Evolutionary conservation across 192 early-diverging fungal species (phyloP).

Genomic region (Linnemannia hyalina): DNA sequence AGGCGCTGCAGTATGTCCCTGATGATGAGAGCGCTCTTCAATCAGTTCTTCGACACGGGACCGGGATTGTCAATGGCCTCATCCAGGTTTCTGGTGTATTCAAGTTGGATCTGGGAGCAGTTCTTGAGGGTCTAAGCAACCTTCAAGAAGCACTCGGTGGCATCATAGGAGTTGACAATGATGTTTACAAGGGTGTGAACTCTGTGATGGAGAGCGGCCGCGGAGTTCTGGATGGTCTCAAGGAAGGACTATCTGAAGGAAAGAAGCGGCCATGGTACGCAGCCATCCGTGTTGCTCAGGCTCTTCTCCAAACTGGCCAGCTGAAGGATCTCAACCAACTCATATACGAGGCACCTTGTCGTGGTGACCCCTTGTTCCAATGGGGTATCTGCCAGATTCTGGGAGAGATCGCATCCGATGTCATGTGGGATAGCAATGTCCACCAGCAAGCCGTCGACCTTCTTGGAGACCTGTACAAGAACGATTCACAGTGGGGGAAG

Average conservation of each 20-base stretch:
- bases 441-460: background rate
- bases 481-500: no score
- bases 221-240: background rate
- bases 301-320: background rate
- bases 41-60: background rate
- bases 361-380: background rate
- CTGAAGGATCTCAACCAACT: background rate
- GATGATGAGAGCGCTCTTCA: background rate
- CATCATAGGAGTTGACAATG: no score
- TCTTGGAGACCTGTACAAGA: background rate
- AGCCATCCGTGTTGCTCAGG: background rate
- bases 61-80: background rate
- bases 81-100: background rate
- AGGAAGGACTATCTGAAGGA: background rate
- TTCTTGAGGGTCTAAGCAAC: background rate
- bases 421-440: no score
- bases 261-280: no score
- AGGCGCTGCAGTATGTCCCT: constrained; percentile 9
- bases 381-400: background rate
- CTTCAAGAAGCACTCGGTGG: background rate
- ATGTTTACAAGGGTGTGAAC: background rate
- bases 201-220: constrained; percentile 4
- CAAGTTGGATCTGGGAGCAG: background rate
- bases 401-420: background rate
- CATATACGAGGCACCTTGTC: background rate